phyloP scores from a whole-genome alignment of 176 grass and related monocot genomes.

The Elymus sibiricus region DNA sequence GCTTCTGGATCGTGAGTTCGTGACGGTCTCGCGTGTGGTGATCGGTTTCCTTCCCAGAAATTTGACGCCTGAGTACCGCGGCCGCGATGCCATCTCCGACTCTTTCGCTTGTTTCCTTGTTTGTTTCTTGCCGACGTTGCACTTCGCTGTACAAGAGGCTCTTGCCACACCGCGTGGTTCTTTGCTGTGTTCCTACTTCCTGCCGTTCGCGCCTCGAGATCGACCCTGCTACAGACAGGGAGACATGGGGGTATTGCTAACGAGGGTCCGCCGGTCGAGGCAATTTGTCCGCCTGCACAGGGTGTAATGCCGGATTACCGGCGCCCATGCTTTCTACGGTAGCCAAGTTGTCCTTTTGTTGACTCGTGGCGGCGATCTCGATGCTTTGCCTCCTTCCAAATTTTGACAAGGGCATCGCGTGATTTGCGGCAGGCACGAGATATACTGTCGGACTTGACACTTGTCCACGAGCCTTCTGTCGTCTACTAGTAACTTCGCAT shows the following conservation, averaged over 20 bases:
- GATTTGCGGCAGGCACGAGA: no score
- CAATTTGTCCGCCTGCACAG: not conserved
- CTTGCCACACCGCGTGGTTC: not conserved
- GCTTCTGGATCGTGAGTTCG: not conserved
- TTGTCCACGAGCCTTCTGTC: no score
- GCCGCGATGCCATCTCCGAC: not conserved
- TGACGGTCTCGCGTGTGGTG: not conserved
- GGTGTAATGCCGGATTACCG: no score
- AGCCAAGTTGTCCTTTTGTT: not conserved
- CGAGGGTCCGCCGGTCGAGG: not conserved
- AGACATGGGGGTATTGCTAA: not conserved
- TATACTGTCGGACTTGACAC: no score
- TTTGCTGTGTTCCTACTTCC: not conserved
- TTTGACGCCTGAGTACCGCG: not conserved
- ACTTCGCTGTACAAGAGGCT: no score
- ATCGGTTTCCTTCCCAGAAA: not conserved
- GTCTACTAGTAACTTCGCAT: no score
- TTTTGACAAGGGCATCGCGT: no score
- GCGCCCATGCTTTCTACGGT: not conserved
- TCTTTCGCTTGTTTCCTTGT: not conserved
- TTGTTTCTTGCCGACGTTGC: no score
- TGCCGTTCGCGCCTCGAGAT: not conserved
- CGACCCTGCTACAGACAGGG: not conserved
- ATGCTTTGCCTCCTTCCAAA: not conserved
- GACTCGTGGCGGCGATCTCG: not conserved